Percentiles rank a stretch among this genome's conserved stretches.
Evolutionary conservation across 2,329 filamentous ascomycete species (phyloP).

Genomic region (Incumbomyces delicatus): DNA sequence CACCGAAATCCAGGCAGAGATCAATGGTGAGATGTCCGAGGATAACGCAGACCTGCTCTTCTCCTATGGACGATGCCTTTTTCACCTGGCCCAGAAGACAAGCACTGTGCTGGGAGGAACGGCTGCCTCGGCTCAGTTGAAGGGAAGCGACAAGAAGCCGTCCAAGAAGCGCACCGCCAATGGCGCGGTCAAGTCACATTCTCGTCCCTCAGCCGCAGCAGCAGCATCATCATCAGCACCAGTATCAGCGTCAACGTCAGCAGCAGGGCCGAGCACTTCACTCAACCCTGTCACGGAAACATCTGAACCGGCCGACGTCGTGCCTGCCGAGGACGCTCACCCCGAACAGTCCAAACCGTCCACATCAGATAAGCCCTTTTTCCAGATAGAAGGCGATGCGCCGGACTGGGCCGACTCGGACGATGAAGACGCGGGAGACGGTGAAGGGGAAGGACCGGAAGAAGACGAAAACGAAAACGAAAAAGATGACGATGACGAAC

Average conservation of each 20-base stretch:
- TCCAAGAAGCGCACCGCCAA: constrained; percentile 25
- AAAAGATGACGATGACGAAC: constrained; percentile 52
- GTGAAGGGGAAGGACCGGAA: constrained; percentile 30
- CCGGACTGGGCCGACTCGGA: constrained; percentile 85
- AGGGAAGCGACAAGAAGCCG: constrained; percentile 39
- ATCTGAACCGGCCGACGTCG: constrained; percentile 39
- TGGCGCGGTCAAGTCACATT: constrained; percentile 7
- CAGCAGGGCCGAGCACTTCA: constrained; percentile 4
- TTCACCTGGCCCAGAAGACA: constrained; percentile 86
- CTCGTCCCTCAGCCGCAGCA: constrained; percentile 3
- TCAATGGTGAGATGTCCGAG: constrained; percentile 84
- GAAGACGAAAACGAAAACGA: constrained; percentile 47
- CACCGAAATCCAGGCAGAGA: constrained; percentile 76
- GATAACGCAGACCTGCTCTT: constrained; percentile 92
- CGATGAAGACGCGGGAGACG: constrained; percentile 54
- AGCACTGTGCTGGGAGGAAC: constrained; percentile 87
- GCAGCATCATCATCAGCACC: too few relatives aligned
- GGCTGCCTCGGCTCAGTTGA: constrained; percentile 46
- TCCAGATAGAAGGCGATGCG: constrained; percentile 78
- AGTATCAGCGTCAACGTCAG: constrained; percentile 1
- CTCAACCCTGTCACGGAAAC: constrained; percentile 31
- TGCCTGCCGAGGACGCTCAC: constrained; percentile 27
- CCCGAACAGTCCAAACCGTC: constrained; percentile 13
- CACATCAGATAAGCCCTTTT: constrained; percentile 60
- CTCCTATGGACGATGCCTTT: constrained; percentile 84